These are phyloP conservation scores for Pseudogymnoascus sp. DNA, from an alignment of 2,329 filamentous ascomycete genomes.

Conservation along the genomic window DNA sequence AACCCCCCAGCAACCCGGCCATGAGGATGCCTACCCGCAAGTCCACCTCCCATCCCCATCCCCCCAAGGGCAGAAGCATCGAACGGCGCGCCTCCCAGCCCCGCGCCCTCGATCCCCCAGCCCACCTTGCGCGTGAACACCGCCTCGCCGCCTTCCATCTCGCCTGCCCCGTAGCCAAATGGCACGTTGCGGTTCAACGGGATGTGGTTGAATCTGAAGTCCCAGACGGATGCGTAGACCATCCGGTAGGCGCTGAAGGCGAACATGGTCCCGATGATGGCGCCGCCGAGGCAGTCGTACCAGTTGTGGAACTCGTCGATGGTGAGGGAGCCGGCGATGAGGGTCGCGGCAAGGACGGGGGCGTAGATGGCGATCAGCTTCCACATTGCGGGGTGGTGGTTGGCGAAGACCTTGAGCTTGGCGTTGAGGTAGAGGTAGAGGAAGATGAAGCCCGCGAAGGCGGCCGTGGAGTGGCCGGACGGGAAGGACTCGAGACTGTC, in stretches of 20 bases:
- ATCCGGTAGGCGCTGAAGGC: conserved; percentile 59
- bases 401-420: conserved; percentile 67
- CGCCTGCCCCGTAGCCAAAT: conserved; percentile 42
- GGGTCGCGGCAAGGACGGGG: conserved; percentile 56
- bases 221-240: conserved; percentile 60
- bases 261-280: conserved; percentile 55
- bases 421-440: conserved; percentile 68
- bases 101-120: conserved; percentile 43
- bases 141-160: conserved; percentile 42
- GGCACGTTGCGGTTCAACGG: conserved; percentile 51
- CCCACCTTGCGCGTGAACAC: conserved; percentile 52
- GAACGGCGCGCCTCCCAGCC: conserved; percentile 2
- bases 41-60: not conserved
- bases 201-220: conserved; percentile 60
- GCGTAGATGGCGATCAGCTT: conserved; percentile 58
- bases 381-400: conserved; percentile 68
- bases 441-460: conserved; percentile 64
- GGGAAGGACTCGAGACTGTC: conserved; percentile 65
- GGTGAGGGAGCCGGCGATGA: conserved; percentile 62
- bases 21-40: not conserved
- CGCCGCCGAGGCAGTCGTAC: conserved; percentile 65
- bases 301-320: conserved; percentile 70
- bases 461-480: conserved; percentile 65
- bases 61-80: not conserved
- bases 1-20: not conserved